Evolutionary conservation across 176 grass and related monocot species (phyloP).

Genomic region (Aegilops bicornis): DNA sequence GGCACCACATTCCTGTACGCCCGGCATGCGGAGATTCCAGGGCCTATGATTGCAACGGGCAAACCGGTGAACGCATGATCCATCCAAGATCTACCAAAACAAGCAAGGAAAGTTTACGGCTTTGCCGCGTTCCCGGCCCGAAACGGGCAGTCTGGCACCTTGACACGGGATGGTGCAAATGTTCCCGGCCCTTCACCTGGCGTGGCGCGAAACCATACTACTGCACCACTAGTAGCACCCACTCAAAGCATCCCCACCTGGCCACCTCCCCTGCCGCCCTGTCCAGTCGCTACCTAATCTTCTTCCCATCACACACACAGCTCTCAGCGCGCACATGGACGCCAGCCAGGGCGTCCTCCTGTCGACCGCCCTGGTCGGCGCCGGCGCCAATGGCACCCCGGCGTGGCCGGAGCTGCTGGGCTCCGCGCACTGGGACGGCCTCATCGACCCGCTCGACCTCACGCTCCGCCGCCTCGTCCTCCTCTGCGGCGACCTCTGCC

Average conservation of each 20-base stretch:
- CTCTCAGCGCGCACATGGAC: constrained; percentile 30
- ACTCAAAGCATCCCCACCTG: neutral
- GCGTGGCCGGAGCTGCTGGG: constrained; percentile 73
- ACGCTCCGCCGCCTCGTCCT: constrained; percentile 76
- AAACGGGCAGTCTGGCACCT: neutral
- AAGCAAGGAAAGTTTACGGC: neutral
- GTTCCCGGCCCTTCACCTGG: neutral
- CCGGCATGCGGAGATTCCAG: no score
- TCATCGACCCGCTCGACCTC: constrained; percentile 72
- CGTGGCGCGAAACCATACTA: neutral
- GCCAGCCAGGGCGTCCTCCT: constrained; percentile 61
- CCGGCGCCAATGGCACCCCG: constrained; percentile 12
- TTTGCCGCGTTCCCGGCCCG: neutral
- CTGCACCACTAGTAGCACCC: neutral
- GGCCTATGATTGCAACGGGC: no score
- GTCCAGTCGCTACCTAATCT: constrained; percentile 31
- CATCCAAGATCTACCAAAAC: no score
- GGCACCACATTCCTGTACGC: no score
- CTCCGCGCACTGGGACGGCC: constrained; percentile 64
- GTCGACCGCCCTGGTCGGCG: constrained; percentile 36
- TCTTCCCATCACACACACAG: constrained; percentile 12
- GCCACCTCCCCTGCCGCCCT: neutral
- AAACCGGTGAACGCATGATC: no score
- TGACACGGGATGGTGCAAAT: neutral
- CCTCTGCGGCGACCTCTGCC: constrained; percentile 81